A percentile compares a stretch with the other conserved stretches of the same genome.
Conservation (phyloP, 306 rosid species). For the Inga laurina region DNA sequence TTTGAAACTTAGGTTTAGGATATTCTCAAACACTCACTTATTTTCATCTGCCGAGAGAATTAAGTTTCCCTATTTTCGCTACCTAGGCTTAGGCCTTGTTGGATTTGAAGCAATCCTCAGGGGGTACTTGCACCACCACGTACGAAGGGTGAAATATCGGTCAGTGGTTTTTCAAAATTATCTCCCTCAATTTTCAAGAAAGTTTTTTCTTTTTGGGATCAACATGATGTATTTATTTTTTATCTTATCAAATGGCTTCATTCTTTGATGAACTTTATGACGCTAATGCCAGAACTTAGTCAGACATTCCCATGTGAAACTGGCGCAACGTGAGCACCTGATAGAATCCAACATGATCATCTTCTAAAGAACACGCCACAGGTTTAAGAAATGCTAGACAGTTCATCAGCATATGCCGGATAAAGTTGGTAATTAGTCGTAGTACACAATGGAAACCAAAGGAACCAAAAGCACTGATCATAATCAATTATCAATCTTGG, state of each 20-base stretch:
- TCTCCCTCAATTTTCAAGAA: not conserved
- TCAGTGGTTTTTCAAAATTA: not conserved
- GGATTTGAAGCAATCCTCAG: not conserved
- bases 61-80: not conserved
- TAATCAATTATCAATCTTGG: not conserved
- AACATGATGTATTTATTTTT: not conserved
- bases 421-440: not conserved
- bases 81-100: not conserved
- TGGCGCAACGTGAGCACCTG: not conserved
- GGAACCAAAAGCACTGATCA: not conserved
- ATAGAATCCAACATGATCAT: not conserved
- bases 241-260: not conserved
- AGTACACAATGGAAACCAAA: not conserved
- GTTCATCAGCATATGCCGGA: not conserved
- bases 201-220: not conserved
- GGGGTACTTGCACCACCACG: not conserved
- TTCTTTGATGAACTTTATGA: not conserved
- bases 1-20: too few species aligned
- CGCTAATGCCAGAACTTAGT: not conserved
- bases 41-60: not conserved
- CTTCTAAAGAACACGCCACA: not conserved
- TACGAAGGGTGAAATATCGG: not conserved
- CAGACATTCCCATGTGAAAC: not conserved
- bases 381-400: not conserved
- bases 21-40: not conserved